Evolutionary conservation across 2,329 filamentous ascomycete species (phyloP).

Genomic region (Fusarium subglutinans): DNA sequence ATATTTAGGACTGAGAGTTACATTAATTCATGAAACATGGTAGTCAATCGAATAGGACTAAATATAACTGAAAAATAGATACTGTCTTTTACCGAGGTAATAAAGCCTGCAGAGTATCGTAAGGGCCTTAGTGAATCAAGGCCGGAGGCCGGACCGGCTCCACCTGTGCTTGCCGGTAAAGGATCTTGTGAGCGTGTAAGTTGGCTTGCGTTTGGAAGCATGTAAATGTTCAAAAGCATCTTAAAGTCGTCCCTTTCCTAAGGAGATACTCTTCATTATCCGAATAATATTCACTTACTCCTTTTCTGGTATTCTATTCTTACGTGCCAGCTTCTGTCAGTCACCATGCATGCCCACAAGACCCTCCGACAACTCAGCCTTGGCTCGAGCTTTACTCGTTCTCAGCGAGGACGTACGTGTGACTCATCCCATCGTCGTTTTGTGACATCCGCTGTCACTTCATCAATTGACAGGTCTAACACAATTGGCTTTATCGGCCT

Average conservation of each 20-base stretch:
- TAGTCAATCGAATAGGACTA: accelerated
- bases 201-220: accelerated
- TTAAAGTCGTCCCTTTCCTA: background rate
- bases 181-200: too few relatives aligned
- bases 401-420: background rate
- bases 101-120: too few relatives aligned
- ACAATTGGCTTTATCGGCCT: background rate
- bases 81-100: too few relatives aligned
- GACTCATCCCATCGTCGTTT: too few relatives aligned
- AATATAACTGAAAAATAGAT: too few relatives aligned
- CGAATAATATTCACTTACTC: background rate
- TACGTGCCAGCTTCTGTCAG: background rate
- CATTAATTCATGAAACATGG: accelerated
- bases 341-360: background rate
- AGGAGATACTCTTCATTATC: too few relatives aligned
- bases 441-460: background rate
- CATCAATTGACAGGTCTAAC: background rate
- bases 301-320: too few relatives aligned
- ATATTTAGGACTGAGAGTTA: too few relatives aligned
- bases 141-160: background rate
- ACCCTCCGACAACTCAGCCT: background rate
- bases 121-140: too few relatives aligned
- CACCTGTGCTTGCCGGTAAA: background rate
- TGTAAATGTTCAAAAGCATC: background rate
- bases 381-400: background rate